phyloP scores from a whole-genome alignment of 2,329 filamentous ascomycete genomes.

The Hymenoscyphus scutula region DNA sequence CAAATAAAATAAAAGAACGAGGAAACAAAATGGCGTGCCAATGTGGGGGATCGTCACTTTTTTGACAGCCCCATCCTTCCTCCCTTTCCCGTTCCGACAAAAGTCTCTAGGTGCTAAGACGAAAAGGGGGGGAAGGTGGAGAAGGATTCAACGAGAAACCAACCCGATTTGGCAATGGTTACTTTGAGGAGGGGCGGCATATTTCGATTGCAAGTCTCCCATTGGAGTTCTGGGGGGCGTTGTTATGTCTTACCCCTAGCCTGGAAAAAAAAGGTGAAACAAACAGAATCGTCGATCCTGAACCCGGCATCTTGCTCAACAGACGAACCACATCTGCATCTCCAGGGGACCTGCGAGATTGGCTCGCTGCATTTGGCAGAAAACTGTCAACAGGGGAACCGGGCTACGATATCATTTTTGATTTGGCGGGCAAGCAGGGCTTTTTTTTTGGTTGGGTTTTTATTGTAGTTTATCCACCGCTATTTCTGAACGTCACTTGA shows the following conservation, averaged over 20 bases:
- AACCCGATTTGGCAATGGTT: no score
- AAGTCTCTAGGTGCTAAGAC: not conserved
- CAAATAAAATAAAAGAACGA: no score
- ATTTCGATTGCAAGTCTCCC: no score
- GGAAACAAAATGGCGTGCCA: constrained; percentile 1
- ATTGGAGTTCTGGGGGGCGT: no score
- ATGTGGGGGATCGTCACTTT: constrained; percentile 2
- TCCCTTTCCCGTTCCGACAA: not conserved
- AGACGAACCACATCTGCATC: not conserved
- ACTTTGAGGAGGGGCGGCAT: no score
- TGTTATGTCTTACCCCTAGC: not conserved
- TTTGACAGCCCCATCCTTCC: not conserved
- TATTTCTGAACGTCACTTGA: not conserved
- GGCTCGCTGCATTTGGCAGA: not conserved
- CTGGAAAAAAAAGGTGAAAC: not conserved
- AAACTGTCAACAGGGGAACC: not conserved
- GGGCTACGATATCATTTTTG: not conserved
- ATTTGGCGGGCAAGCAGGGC: not conserved
- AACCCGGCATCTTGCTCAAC: constrained; percentile 2
- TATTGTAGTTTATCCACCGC: no score
- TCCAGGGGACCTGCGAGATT: not conserved
- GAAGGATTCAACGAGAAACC: not conserved
- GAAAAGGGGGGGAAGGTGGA: not conserved
- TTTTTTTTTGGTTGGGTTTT: no score
- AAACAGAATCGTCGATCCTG: not conserved